Evolutionary conservation across 2,329 filamentous ascomycete genomes (phyloP), one percentile per base, ranked within the genome.

Genomic region (Colletotrichum magnum): DNA sequence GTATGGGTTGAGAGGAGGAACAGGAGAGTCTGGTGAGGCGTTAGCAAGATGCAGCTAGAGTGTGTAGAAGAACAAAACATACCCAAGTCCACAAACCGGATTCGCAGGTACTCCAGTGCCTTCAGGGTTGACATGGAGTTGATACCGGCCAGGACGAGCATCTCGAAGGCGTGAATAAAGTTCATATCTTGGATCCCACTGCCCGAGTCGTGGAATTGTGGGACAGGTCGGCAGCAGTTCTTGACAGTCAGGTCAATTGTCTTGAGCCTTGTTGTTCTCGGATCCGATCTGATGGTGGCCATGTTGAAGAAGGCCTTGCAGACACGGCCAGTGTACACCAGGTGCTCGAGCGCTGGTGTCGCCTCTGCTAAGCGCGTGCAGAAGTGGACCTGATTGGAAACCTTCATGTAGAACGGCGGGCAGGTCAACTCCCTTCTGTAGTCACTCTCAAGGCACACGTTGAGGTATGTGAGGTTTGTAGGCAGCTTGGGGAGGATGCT

Each of bases 61-160:
- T 45, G 36, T n/a, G 16, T 16, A 36, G 24, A 28, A 54, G 9
- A 4, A 32, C 18, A 51, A 18, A 36, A 78, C 83, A 73, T 83
- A 90, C 89, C 85, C 6, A 94, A 83, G 78, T 94, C 92, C 61
- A 94, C 90, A 74, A 93, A 94, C 63, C 92, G 89, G 74, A 94
- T 93, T 66, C 92, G 86, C 71, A 94, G 78, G 77, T 89, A 89
- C 52, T 89, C 82, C 39, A 94, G 79, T n/a, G 83, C 81, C 60
- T 86, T 85, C 56, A 93, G 85, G 36, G 83, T 84, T 15, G 85
- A 85, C 53, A 94, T 79, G 3, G 90, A 86, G 56, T 86, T 85
- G 39, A 93, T 88, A 1, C 87, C 90, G 1, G 88, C 85, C 3
- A 93, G 72, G 3, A 94, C 90, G 12, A 94, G 82, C 67, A 86